Percentiles rank a stretch among this genome's conserved stretches.
phyloP scores from a whole-genome alignment of 495 filamentous ascomycete species.

The Talaromyces wortmannii region DNA sequence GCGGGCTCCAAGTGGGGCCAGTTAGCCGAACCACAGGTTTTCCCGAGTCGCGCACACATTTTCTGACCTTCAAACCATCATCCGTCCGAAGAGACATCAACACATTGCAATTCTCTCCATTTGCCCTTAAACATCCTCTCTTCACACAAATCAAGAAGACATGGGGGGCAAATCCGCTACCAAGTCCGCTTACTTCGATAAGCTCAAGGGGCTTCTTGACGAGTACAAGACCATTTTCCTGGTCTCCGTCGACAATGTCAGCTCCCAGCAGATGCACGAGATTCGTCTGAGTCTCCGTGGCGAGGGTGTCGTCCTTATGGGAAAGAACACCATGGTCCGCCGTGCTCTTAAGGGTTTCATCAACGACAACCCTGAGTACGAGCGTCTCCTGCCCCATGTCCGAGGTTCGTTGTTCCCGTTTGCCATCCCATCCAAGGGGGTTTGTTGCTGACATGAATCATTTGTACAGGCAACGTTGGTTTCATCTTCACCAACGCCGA shows the following conservation, averaged over 20 bases:
- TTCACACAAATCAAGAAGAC: constrained; percentile 83
- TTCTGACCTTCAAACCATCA: constrained; percentile 20
- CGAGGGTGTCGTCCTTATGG: constrained; percentile 93
- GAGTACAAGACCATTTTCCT: constrained; percentile 96
- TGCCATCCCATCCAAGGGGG: background rate
- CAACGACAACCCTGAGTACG: constrained; percentile 86
- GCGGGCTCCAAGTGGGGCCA: constrained; percentile 11
- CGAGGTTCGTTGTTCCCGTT: constrained; percentile 44
- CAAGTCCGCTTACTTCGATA: constrained; percentile 99
- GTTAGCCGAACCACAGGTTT: constrained; percentile 33
- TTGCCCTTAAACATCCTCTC: constrained; percentile 96
- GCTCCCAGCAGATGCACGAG: constrained; percentile 99
- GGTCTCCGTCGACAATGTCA: constrained; percentile 91
- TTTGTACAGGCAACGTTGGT: constrained; percentile 72
- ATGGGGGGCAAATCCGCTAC: constrained; percentile 97
- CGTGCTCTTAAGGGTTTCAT: constrained; percentile 97
- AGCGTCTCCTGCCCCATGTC: constrained; percentile 92
- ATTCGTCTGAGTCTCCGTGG: constrained; percentile 85
- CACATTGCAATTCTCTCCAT: constrained; percentile 7
- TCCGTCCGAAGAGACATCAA: constrained; percentile 16
- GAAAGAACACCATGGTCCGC: constrained; percentile 99
- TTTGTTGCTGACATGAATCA: background rate
- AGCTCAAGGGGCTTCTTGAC: constrained; percentile 90
- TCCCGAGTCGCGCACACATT: constrained; percentile 17
- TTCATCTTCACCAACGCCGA: constrained; percentile 99